Evolutionary conservation across 2,329 filamentous ascomycete species (phyloP), one percentile per base, ranked within the genome.

Genomic region (Sarocladium strictum): DNA sequence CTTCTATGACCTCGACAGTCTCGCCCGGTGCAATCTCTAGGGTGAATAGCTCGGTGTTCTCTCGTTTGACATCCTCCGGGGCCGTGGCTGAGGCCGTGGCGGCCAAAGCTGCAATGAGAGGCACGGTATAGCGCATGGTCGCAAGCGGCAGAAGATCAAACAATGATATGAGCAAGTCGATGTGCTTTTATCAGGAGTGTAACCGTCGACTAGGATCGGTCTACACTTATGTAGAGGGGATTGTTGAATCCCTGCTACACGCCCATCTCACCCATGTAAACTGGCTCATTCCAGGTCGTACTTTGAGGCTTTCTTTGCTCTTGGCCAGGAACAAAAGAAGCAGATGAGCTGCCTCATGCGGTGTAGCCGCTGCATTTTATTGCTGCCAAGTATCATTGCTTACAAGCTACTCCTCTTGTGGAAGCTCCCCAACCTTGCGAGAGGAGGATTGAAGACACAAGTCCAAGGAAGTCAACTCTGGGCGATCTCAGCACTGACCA

Each of bases 1-100:
- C 60, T 33, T 63, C 61, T 5, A 59, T 61, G 35, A 63, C 61
- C n/a, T 57, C 59, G n/a, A 60, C 54, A 4, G 55, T 58, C 52
- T 59, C 51, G 17, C 61, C 61, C 1, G 60, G 60, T 2, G 58
- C 59, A 7, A 51, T 54, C 54, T 63, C 61, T 10, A 63, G 58
- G 2, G 59, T 61, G 55, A 53, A 62, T 24, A 62, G 27, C 53
- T 58, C 59, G 41, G 56, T 53, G 21, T 53, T 47, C 2, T 54
- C 40, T 11, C 43, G 38, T 14, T 33, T 27, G 37, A 38, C 53
- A 11, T 56, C 45, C 2, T 52, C 29, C 1, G 60, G 53, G 12
- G 56, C 53, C 11, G 55, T 57, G 11, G 58, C 54, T 27, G 56
- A 57, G 9, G 55, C 53, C 24, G 55, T 52, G 7, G 55, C 58